These are phyloP conservation scores for Penicillium verrucosum DNA, from an alignment of 2,329 filamentous ascomycete genomes.

Conservation along the genomic window DNA sequence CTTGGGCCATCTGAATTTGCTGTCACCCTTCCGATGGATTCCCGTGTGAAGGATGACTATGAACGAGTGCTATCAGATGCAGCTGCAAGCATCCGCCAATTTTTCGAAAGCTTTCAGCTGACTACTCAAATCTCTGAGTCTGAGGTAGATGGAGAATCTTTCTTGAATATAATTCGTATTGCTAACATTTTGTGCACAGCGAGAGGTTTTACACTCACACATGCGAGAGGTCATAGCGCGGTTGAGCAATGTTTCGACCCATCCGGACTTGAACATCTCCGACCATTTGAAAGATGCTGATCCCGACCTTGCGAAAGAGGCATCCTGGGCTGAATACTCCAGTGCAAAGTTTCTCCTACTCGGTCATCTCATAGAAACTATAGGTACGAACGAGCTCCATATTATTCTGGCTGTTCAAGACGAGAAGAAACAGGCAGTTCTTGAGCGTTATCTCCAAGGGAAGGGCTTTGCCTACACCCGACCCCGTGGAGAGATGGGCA, in stretches of 20 bases:
- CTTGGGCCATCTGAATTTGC: conserved; percentile 42
- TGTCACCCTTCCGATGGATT: conserved; percentile 44
- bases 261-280: conserved; percentile 45
- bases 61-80: conserved; percentile 33
- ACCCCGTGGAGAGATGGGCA: conserved; percentile 33
- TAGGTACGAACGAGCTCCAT: conserved; percentile 35
- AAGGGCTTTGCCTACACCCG: conserved; percentile 38
- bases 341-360: conserved; percentile 48
- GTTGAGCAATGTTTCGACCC: conserved; percentile 44
- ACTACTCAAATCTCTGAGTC: conserved; percentile 8
- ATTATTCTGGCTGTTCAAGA: conserved; percentile 39
- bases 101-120: conserved; percentile 24
- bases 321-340: conserved; percentile 47
- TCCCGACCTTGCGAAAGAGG: conserved; percentile 37
- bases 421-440: conserved; percentile 35
- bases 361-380: conserved; percentile 41
- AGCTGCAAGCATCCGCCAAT: conserved; percentile 29
- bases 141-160: conserved; percentile 26
- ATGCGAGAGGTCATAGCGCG: conserved; percentile 36
- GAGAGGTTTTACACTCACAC: conserved; percentile 25
- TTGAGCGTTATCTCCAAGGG: conserved; percentile 44
- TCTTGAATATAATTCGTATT: neutral
- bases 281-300: conserved; percentile 36
- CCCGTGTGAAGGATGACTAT: conserved; percentile 44
- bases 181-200: conserved; percentile 23